Conservation (phyloP, 1,284 basidiomycete genomes). For the Coriolopsis trogii region DNA sequence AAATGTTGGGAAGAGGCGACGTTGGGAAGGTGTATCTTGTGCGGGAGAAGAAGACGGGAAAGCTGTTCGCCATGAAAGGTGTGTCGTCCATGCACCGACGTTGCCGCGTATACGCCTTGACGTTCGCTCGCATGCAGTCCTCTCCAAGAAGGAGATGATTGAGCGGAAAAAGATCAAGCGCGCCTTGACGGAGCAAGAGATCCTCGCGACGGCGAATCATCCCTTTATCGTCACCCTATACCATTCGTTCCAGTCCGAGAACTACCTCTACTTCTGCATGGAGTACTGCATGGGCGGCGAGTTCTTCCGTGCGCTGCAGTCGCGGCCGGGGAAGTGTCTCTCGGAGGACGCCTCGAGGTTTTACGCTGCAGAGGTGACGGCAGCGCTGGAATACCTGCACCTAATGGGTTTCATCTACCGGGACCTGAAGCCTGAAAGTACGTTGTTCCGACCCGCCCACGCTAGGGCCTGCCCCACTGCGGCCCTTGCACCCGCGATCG, state of each 20-base stretch:
- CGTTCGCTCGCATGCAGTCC: slow-evolving; percentile 61
- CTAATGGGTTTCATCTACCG: slow-evolving; percentile 99
- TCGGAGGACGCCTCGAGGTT: slow-evolving; percentile 95
- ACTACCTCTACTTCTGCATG: slow-evolving; percentile 97
- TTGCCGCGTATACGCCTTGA: slow-evolving; percentile 5
- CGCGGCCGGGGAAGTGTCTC: slow-evolving; percentile 93
- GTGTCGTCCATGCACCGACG: slow-evolving; percentile 31
- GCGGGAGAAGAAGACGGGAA: slow-evolving; percentile 91
- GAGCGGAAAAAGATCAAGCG: slow-evolving; percentile 98
- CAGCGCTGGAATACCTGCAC: slow-evolving; percentile 97
- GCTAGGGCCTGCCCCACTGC: background rate
- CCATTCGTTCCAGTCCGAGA: slow-evolving; percentile 98
- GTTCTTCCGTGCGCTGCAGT: slow-evolving; percentile 97
- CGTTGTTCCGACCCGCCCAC: slow-evolving; percentile 42
- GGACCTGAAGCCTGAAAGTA: slow-evolving; percentile 99
- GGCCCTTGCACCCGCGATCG: slow-evolving; percentile 15
- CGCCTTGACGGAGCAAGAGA: slow-evolving; percentile 95
- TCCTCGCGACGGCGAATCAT: slow-evolving; percentile 94
- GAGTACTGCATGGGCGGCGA: slow-evolving; percentile 99
- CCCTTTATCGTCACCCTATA: slow-evolving; percentile 98
- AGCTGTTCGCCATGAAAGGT: slow-evolving; percentile 98
- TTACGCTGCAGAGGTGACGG: slow-evolving; percentile 98
- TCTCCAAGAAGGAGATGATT: slow-evolving; percentile 98
- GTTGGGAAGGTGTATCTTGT: slow-evolving; percentile 97
- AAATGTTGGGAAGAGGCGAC: slow-evolving; percentile 94